phyloP scores from a whole-genome alignment of 73 alveolate species.

The Symbiodinium natans region DNA sequence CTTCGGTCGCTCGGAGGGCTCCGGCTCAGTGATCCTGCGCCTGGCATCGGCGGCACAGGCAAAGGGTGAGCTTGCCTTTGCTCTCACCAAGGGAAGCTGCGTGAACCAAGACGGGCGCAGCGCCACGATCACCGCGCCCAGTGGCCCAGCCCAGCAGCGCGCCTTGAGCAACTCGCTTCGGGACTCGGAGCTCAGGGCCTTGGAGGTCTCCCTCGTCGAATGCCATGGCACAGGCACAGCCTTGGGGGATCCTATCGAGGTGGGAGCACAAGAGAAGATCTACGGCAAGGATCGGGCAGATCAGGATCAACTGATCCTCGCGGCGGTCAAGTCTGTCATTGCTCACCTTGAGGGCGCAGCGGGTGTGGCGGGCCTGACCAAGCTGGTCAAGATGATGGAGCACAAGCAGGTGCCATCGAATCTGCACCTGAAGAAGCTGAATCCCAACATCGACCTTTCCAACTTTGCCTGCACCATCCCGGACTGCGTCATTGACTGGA shows the following conservation, averaged over 20 bases:
- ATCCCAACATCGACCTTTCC: slow-evolving; percentile 81
- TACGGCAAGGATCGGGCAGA: slow-evolving; percentile 83
- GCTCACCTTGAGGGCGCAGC: slow-evolving; percentile 91
- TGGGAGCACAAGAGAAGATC: slow-evolving; percentile 92
- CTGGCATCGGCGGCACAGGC: slow-evolving; percentile 39
- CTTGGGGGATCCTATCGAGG: slow-evolving; percentile 85
- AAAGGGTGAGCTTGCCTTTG: slow-evolving; percentile 46
- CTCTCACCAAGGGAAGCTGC: slow-evolving; percentile 83
- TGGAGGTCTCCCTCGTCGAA: slow-evolving; percentile 85
- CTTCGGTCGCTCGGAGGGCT: slow-evolving; percentile 92
- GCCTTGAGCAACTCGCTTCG: slow-evolving; percentile 71
- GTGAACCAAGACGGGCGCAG: slow-evolving; percentile 93
- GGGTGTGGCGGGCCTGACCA: slow-evolving; percentile 89
- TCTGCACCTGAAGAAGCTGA: slow-evolving; percentile 69
- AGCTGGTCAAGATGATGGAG: slow-evolving; percentile 46
- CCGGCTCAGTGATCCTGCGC: slow-evolving; percentile 76
- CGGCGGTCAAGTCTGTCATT: slow-evolving; percentile 76
- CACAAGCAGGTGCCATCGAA: slow-evolving; percentile 84
- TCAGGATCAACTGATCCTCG: slow-evolving; percentile 66
- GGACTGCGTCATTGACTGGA: slow-evolving; percentile 64
- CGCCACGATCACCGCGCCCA: slow-evolving; percentile 90
- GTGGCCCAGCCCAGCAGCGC: slow-evolving; percentile 94
- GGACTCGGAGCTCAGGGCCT: slow-evolving; percentile 58
- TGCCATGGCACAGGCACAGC: slow-evolving; percentile 94
- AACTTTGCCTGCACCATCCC: slow-evolving; percentile 82